A percentile compares a stretch with the other conserved stretches of the same genome.
phyloP scores from a whole-genome alignment of 2,329 filamentous ascomycete genomes.

The Fusarium sp. region DNA sequence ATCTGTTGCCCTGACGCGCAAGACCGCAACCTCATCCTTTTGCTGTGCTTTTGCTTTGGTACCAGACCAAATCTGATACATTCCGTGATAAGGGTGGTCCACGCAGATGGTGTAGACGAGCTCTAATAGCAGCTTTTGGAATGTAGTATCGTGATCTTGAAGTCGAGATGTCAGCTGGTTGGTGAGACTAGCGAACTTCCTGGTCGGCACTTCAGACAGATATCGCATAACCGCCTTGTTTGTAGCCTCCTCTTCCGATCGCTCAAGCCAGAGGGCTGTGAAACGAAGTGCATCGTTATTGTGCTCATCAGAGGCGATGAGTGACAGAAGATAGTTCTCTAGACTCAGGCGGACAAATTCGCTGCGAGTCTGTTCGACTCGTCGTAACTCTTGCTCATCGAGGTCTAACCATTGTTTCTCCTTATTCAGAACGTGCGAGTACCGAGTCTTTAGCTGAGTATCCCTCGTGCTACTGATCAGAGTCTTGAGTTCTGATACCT shows the following conservation, averaged over 20 bases:
- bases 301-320: slow-evolving; percentile 86
- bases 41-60: slow-evolving; percentile 74
- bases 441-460: slow-evolving; percentile 64
- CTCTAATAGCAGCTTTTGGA: slow-evolving; percentile 79
- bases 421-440: slow-evolving; percentile 72
- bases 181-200: slow-evolving; percentile 92
- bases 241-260: slow-evolving; percentile 78
- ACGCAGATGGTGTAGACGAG: slow-evolving; percentile 86
- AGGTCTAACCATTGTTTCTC: slow-evolving; percentile 91
- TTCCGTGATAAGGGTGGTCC: slow-evolving; percentile 95
- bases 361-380: slow-evolving; percentile 79
- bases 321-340: slow-evolving; percentile 89
- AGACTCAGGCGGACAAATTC: slow-evolving; percentile 89
- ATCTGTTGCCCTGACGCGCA: slow-evolving; percentile 78
- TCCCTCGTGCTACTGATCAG: slow-evolving; percentile 64
- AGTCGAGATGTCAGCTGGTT: slow-evolving; percentile 97
- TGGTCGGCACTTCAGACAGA: slow-evolving; percentile 80
- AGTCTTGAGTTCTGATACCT: slow-evolving; percentile 78
- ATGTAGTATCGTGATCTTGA: slow-evolving; percentile 74
- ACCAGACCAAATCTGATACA: slow-evolving; percentile 95
- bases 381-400: slow-evolving; percentile 85
- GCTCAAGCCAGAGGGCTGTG: slow-evolving; percentile 92
- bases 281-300: slow-evolving; percentile 92
- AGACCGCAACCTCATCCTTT: slow-evolving; percentile 79
- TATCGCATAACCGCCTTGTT: slow-evolving; percentile 80